phyloP scores from a whole-genome alignment of 495 filamentous ascomycete genomes.

The Talaromyces trachyspermus region DNA sequence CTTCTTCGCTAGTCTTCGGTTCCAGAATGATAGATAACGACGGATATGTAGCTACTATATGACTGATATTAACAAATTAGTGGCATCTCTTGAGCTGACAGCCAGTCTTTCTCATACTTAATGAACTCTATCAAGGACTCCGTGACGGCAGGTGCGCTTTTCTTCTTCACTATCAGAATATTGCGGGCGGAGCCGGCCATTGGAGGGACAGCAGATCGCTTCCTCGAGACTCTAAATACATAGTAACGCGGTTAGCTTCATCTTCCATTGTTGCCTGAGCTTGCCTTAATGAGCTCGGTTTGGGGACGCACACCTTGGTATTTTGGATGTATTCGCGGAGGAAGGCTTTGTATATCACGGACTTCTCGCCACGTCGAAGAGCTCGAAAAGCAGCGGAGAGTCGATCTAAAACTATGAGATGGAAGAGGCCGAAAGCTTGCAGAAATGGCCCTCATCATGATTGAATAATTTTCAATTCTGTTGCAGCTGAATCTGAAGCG shows the following conservation, averaged over 20 bases:
- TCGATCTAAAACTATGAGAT: neutral
- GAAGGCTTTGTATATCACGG: slow-evolving; percentile 32
- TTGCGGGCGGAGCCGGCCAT: slow-evolving; percentile 91
- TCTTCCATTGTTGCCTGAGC: neutral
- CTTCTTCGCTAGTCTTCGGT: slow-evolving; percentile 57
- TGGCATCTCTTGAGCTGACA: slow-evolving; percentile 1
- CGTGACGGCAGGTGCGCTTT: slow-evolving; percentile 62
- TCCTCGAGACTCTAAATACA: slow-evolving; percentile 39
- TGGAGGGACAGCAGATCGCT: slow-evolving; percentile 69
- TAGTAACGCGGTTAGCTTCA: neutral
- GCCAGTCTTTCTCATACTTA: slow-evolving; percentile 35
- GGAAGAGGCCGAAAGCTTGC: neutral
- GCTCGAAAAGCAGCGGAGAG: slow-evolving; percentile 30
- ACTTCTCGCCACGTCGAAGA: slow-evolving; percentile 32
- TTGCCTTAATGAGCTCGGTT: too few species aligned
- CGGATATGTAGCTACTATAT: slow-evolving; percentile 74
- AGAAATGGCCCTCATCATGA: neutral
- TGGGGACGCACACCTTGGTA: slow-evolving; percentile 44
- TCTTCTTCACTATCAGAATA: slow-evolving; percentile 83
- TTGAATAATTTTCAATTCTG: neutral
- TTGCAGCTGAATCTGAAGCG: slow-evolving; percentile 1
- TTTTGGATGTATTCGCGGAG: slow-evolving; percentile 35
- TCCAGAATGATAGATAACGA: slow-evolving; percentile 78
- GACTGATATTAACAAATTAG: slow-evolving; percentile 35
- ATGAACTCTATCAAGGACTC: slow-evolving; percentile 70